Base-by-base conservation (phyloP, 2,329 filamentous ascomycete species). In the Pseudocercospora musae region DNA sequence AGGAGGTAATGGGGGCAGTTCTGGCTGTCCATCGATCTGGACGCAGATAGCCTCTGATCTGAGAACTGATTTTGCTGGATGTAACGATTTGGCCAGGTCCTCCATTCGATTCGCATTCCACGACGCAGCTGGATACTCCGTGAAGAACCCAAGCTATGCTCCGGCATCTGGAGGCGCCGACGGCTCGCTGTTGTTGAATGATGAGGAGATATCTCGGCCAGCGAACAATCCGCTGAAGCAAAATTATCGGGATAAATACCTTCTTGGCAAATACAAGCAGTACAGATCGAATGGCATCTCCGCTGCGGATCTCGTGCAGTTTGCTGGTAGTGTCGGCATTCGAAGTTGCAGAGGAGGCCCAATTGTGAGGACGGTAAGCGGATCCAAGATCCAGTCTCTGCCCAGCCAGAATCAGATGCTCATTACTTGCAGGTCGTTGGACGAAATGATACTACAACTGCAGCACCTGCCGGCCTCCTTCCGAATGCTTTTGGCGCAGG, bases 251-350 rank as follows among this genome's bases (percentile, higher is more conserved):
- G 48, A 52, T 8, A 52, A 52, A 13, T 52, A 52, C 8, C 23
- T 52, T 10, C 48, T 52, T 29, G 48, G 23, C 10, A 52, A 52
- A 29, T 52, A 52, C 48, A 52, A 52, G 15, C 48, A 52, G 48
- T 52, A 69, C 60, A 58, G 62, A 56, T 50, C 42, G 55, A 33
- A 46, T 25, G 13, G 60, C 42, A 76, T 84, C 21, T 75, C 78
- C 10, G 81, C 82, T 66, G 84, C 83, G 8, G 84, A 86, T 70
- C 73, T 86, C 27, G 80, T 83, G 33, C 81, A 84, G 68, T 80
- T 83, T 52, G 81, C 78, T 1, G 78, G 63, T 11, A 65, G 73
- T 60, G 75, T 81, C 40, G 82, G 79, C 4, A 80, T 80, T 9
- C 37, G 44, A 11, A 62, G 57, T 57, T 69, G 67, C 37, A 53